These are phyloP conservation scores for Dactylellina haptotyla DNA, from an alignment of 2,329 filamentous ascomycete species.

Conservation along the genomic window DNA sequence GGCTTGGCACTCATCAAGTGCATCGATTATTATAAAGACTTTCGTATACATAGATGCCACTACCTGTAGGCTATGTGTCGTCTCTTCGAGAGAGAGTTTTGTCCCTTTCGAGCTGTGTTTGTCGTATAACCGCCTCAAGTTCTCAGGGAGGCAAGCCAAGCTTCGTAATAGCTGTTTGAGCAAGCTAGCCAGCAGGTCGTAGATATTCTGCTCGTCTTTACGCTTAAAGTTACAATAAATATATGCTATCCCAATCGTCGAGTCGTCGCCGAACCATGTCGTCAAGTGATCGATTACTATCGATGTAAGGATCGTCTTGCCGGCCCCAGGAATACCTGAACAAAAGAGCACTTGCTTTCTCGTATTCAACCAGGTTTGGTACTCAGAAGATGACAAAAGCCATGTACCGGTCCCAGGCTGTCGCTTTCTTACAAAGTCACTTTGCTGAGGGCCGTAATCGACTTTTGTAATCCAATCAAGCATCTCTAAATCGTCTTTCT, in stretches of 20 bases:
- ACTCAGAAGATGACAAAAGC: conserved; percentile 63
- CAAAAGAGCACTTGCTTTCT: conserved; percentile 62
- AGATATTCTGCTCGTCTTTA: conserved; percentile 61
- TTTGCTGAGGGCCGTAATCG: conserved; percentile 11
- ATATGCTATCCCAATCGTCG: conserved; percentile 61
- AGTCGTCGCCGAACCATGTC: neutral
- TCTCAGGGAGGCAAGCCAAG: conserved; percentile 56
- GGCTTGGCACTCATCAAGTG: conserved; percentile 59
- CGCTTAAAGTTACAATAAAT: conserved; percentile 64
- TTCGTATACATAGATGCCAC: conserved; percentile 54
- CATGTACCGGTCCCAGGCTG: conserved; percentile 59
- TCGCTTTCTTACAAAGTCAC: neutral
- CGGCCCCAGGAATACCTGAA: conserved; percentile 65
- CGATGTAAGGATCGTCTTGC: conserved; percentile 65
- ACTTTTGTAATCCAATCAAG: conserved; percentile 23
- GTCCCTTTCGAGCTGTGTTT: neutral
- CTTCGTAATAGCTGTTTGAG: conserved; percentile 61
- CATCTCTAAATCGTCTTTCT: conserved; percentile 12
- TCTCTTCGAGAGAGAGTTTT: neutral
- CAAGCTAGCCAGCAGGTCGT: conserved; percentile 60
- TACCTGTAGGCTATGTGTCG: neutral
- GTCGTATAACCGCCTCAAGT: conserved; percentile 59
- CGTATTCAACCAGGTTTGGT: conserved; percentile 42
- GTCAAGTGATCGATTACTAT: conserved; percentile 53
- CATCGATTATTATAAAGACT: conserved; percentile 58